Evolutionary conservation across 257 asterid genomes (phyloP).

Genomic region (Nicotiana tomentosiformis): DNA sequence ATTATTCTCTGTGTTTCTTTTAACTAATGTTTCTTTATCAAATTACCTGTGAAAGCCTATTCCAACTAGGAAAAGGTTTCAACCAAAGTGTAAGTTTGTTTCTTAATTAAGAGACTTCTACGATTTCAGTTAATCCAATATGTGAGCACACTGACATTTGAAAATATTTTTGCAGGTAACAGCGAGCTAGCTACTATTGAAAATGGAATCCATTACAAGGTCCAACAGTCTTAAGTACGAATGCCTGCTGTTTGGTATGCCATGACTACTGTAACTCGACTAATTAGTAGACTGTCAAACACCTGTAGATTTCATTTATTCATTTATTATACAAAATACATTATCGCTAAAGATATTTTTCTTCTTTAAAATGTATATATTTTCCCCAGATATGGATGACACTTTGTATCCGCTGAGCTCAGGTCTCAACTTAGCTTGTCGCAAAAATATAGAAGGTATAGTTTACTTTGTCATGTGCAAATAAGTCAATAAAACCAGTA

Average conservation of each 20-base stretch:
- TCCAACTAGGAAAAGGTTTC: too few relatives aligned
- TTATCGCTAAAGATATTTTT: not conserved
- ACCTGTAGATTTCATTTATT: not conserved
- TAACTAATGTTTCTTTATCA: too few relatives aligned
- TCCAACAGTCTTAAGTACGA: constrained; percentile 40
- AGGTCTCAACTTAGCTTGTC: constrained; percentile 77
- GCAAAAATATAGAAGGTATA: constrained; percentile 70
- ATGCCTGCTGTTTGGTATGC: constrained; percentile 61
- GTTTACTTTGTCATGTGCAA: not conserved
- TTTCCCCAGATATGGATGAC: constrained; percentile 75
- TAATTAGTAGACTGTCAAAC: not conserved
- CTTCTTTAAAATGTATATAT: not conserved
- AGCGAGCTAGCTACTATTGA: not conserved
- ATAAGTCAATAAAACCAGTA: not conserved
- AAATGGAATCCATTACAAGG: constrained; percentile 50
- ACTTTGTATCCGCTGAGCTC: constrained; percentile 79
- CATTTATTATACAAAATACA: not conserved
- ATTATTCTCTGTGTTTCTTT: not conserved
- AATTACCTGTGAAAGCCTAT: not conserved
- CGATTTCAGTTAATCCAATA: too few relatives aligned
- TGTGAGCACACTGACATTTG: not conserved
- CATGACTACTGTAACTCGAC: not conserved
- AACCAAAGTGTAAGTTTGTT: too few relatives aligned
- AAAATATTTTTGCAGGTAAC: not conserved
- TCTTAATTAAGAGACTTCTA: too few relatives aligned